Evolutionary conservation across 2,329 filamentous ascomycete species (phyloP), one percentile per base, ranked within the genome.

Genomic region (Cladosporium colombiae): DNA sequence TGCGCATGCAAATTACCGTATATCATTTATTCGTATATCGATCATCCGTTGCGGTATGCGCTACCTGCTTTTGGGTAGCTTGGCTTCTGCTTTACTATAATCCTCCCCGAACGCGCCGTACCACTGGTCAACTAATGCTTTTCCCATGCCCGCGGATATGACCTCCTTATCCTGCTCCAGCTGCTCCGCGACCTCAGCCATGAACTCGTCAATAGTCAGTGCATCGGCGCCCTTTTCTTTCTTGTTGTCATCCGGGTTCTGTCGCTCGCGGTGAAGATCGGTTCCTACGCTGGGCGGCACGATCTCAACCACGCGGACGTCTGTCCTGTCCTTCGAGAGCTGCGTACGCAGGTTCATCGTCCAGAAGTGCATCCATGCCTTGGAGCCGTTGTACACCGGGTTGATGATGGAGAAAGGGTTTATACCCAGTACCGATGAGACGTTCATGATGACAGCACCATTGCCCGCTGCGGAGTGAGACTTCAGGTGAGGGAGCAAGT

Each of bases 361-460:
- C 80, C 82, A 87, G 72, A 82, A 86, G 70, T 87, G 84, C 46
- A 86, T 44, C 82, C 81, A 88, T 0, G 84, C 83, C 70, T 88
- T 88, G 2, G 84, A 86, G 2, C 82, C 85, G 70, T 86, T 86
- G 74, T 88, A 88, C 0, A 86, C 82, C 18, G 84, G 85, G 69
- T 86, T 88, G 68, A 86, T 80, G 65, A 86, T 75, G 2, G 77
- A 80, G 65, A 82, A 81, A 0, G 86, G 85, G 0, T 83, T 74
- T 67, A 81, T 87, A 3, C 82, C 86, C 0, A 88, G 78, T 0
- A 84, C 78, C 7, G 81, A 85, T 0, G 82, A 83, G 1, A 87
- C 80, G 68, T 87, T 87, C 72, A 87, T 79, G 58, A 87, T 80
- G 0, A 82, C 66, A 0, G 81, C 78, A 13, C 69, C 78, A 10